Evolutionary conservation across 2,329 filamentous ascomycete genomes (phyloP), one percentile per base, ranked within the genome.

Genomic region (Fulvia fulva): DNA sequence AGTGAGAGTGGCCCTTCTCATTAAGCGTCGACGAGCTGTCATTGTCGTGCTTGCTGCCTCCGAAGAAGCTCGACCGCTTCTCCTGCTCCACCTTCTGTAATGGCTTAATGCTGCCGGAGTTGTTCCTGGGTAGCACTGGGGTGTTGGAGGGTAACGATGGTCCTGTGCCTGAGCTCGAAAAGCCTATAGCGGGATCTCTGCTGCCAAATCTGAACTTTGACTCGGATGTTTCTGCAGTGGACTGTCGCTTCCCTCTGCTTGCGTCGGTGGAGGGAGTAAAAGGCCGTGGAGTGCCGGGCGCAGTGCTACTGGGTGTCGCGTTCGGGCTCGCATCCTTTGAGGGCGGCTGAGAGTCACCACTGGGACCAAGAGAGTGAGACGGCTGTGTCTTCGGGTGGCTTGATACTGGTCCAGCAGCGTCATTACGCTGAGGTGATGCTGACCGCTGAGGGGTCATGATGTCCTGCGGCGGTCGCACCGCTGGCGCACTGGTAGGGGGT

Each of bases 151-250:
- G 52, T 70, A 74, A 30, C 43, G 65, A 51, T 61, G 70, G 51
- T 55, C 59, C 60, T 69, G 75, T 81, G 30, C 80, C 80, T 51
- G 71, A 73, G 51, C 64, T 73, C 22, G 70, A 64, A 58, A 66
- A 73, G 12, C 72, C 72, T 83, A 80, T 76, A 53, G 85, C 82
- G 56, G 87, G 83, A 75, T 93, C 90, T 67, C 88, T 87, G 60
- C 85, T 80, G 7, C 87, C 86, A 67, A 97, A 97, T 56, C 95
- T 86, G 65, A 96, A 97, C 64, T 91, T 83, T 6, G 88, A 83
- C 67, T 96, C 53, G 37, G 55, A 57, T 19, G 56, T 58, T 21
- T 66, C 57, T 8, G 50, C 65, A 88, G 90, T 1, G 8, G 88
- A 86, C 2, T 86, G 84, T 53, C 91, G 86, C 67, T 88, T 91